Evolutionary conservation across 495 filamentous ascomycete species (phyloP).

Genomic region (Xanthoparmelia taractica): DNA sequence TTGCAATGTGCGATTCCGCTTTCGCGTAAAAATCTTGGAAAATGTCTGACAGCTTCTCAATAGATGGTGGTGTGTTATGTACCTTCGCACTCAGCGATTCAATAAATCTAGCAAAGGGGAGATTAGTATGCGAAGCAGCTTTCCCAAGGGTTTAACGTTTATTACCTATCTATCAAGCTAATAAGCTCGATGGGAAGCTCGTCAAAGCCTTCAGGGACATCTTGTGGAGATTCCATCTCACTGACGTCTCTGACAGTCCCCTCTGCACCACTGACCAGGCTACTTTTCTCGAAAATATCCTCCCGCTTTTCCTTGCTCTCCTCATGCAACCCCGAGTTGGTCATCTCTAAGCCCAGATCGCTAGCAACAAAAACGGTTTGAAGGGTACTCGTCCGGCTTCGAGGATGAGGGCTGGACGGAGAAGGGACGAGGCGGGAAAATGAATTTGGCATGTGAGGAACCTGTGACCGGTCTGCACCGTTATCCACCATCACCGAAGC

Average conservation of each 20-base stretch:
- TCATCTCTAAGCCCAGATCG: conserved; percentile 31
- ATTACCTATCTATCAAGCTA: conserved; percentile 78
- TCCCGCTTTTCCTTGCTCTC: conserved; percentile 16
- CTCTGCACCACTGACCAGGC: conserved; percentile 16
- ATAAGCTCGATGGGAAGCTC: conserved; percentile 88
- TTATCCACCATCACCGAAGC: neutral
- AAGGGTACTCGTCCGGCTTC: conserved; percentile 55
- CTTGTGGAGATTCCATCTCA: conserved; percentile 30
- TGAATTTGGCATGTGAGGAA: conserved; percentile 24
- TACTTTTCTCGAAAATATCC: conserved; percentile 35
- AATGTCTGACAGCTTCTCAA: conserved; percentile 72
- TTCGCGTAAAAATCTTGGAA: conserved; percentile 93
- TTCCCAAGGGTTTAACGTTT: conserved; percentile 1
- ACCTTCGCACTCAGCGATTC: conserved; percentile 84
- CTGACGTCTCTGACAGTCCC: conserved; percentile 14
- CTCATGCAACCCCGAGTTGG: conserved; percentile 16
- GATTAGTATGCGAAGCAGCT: conserved; percentile 17
- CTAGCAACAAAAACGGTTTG: conserved; percentile 47
- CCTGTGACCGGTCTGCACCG: conserved; percentile 5
- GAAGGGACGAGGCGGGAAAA: conserved; percentile 36
- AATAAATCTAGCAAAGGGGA: conserved; percentile 59
- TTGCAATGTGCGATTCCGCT: conserved; percentile 74
- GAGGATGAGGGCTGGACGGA: conserved; percentile 41
- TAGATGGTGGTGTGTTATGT: conserved; percentile 71
- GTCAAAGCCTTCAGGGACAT: conserved; percentile 45